Evolutionary conservation across 2,329 filamentous ascomycete species (phyloP), one percentile per base, ranked within the genome.

Genomic region (Hymenoscyphus fraxineus): DNA sequence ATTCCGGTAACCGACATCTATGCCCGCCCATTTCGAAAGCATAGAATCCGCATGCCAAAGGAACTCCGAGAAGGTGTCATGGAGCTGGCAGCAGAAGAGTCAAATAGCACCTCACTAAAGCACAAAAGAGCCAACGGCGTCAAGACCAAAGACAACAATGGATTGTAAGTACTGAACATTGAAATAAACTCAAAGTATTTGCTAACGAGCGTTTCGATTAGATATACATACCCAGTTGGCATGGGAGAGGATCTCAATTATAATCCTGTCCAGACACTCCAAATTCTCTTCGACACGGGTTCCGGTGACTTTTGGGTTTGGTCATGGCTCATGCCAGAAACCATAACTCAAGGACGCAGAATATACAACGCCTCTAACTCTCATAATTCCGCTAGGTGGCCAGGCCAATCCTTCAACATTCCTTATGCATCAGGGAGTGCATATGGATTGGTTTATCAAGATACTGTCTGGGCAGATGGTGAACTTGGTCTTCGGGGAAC

Each of bases 231-330:
- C 31, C 67, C 64, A 4, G 60, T 71, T 12, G 61, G 54, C 12
- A 67, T 71, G 44, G 70, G 70, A 7, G 35, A 51, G n/a, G 44
- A 22, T 51, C n/a, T 12, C 35, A 35, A 35, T 35, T 1, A 35
- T 1, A 70, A 65, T 3, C 70, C 70, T 22, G 19, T 63, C 40
- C 70, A 72, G 41, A 68, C 61, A 2, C 22, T 71, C n/a, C 60
- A 69, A 39, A 58, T 72, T 15, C 62, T 70, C 13, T 70, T 72
- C 58, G 70, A 71, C 41, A 72, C 67, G 31, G 70, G 70, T 5
- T 71, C 70, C 27, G 66, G 67, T 15, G 69, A 72, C 47, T 68
- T 72, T 41, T 74, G 73, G 73, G 69, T 73, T 4, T 69, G 67
- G 67, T 67, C 64, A 9, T 69, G 66, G 68, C 38, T 67, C 16